Conservation (phyloP, 164 flowering plant genomes). For the Taxillus chinensis region DNA sequence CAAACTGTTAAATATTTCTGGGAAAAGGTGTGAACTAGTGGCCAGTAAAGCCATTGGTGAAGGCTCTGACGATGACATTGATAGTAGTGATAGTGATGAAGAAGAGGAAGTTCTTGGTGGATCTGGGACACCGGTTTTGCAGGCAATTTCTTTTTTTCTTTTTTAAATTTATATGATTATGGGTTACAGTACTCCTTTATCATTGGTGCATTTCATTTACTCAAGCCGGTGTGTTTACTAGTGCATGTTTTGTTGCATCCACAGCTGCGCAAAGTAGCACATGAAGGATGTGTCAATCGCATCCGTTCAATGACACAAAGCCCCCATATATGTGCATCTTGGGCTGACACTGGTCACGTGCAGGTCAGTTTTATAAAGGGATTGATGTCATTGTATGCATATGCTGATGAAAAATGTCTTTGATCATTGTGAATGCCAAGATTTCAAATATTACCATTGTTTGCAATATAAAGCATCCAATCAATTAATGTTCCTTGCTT, state of each 20-base stretch:
- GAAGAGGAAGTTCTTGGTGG: slow-evolving; percentile 17
- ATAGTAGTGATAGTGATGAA: slow-evolving; percentile 56
- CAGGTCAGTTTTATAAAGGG: slow-evolving; percentile 44
- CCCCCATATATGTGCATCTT: slow-evolving; percentile 91
- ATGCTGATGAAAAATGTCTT: background rate
- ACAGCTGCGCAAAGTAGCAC: slow-evolving; percentile 66
- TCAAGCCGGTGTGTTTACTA: background rate
- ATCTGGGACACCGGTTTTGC: slow-evolving; percentile 50
- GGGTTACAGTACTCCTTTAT: background rate
- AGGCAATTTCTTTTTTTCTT: slow-evolving; percentile 28
- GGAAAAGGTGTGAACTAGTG: slow-evolving; percentile 65
- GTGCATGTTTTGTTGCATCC: background rate
- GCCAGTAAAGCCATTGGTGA: slow-evolving; percentile 34
- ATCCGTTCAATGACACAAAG: slow-evolving; percentile 21
- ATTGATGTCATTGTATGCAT: background rate
- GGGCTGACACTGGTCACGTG: slow-evolving; percentile 88
- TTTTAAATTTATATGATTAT: background rate
- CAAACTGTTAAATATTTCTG: slow-evolving; percentile 67
- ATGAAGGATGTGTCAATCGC: slow-evolving; percentile 75
- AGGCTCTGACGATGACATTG: slow-evolving; percentile 54
- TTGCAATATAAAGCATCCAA: too few relatives aligned
- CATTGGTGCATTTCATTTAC: background rate
- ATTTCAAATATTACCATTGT: too few relatives aligned
- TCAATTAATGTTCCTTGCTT: too few relatives aligned
- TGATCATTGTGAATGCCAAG: too few relatives aligned